phyloP scores from a whole-genome alignment of 805 yeast species.

The Saccharomycopsis fodiens region DNA sequence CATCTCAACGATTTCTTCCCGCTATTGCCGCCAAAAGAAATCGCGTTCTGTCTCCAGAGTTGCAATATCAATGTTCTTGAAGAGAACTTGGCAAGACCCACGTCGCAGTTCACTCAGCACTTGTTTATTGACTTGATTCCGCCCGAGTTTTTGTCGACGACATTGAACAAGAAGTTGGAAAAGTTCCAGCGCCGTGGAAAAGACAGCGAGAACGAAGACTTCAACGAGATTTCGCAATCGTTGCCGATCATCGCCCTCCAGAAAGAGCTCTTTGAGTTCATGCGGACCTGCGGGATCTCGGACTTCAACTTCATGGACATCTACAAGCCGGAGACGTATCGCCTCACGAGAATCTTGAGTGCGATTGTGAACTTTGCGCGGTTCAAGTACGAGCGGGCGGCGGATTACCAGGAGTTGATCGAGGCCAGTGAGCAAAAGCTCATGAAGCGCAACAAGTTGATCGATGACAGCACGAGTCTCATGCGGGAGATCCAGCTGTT shows the following conservation, averaged over 20 bases:
- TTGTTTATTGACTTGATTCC: conserved; percentile 19
- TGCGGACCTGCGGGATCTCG: conserved; percentile 64
- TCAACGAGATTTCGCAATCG: conserved; percentile 32
- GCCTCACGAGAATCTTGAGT: conserved; percentile 61
- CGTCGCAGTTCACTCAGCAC: conserved; percentile 28
- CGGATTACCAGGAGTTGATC: conserved; percentile 59
- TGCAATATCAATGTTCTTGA: conserved; percentile 57
- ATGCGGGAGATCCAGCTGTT: conserved; percentile 31
- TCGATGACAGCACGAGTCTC: conserved; percentile 31
- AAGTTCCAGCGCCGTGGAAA: conserved; percentile 33
- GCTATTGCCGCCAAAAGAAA: conserved; percentile 49
- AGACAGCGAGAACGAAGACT: conserved; percentile 20
- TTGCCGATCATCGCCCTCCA: conserved; percentile 49
- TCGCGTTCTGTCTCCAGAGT: conserved; percentile 50
- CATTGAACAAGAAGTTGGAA: conserved; percentile 56
- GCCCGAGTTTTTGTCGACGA: conserved; percentile 39
- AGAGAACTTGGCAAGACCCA: conserved; percentile 51
- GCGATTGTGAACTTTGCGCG: conserved; percentile 82
- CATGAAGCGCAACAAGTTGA: conserved; percentile 36
- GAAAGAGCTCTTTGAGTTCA: conserved; percentile 51
- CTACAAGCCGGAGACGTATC: conserved; percentile 63
- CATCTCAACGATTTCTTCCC: conserved; percentile 44
- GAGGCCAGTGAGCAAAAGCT: conserved; percentile 43
- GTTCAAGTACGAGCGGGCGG: conserved; percentile 69
- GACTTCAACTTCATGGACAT: conserved; percentile 74